Conservation (phyloP, 169 alveolate species). For the Plasmodium billcollinsi region DNA sequence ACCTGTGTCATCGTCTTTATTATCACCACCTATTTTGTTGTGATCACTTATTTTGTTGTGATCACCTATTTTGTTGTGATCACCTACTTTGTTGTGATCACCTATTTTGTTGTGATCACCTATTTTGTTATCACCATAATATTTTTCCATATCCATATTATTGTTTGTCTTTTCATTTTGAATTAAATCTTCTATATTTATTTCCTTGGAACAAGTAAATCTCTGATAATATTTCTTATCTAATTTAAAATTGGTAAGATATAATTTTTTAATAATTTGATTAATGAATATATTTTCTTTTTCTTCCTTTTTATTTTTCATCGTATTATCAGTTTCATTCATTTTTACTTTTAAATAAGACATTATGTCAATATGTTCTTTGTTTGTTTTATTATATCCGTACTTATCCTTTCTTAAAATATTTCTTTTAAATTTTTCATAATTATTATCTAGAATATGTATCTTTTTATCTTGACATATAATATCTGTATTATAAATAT, state of each 20-base stretch:
- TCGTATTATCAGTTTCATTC: conserved; percentile 51
- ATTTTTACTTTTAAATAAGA: conserved; percentile 62
- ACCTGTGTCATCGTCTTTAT: too few relatives aligned
- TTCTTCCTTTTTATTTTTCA: conserved; percentile 65
- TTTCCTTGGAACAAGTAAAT: conserved; percentile 26
- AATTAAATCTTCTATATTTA: conserved; percentile 21
- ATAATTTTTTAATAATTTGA: conserved; percentile 63
- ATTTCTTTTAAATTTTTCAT: conserved; percentile 29
- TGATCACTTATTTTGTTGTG: too few relatives aligned
- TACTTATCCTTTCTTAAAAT: conserved; percentile 31
- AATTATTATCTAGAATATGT: conserved; percentile 1
- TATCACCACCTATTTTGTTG: too few relatives aligned
- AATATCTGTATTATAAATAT: not conserved
- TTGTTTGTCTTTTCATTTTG: not conserved
- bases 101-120: not conserved
- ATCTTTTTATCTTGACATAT: conserved; percentile 9
- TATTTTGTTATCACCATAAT: not conserved
- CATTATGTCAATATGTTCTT: conserved; percentile 63
- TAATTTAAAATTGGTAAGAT: conserved; percentile 68
- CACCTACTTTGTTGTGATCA: too few relatives aligned
- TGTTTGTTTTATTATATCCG: conserved; percentile 55
- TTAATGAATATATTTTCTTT: conserved; percentile 54
- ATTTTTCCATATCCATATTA: not conserved
- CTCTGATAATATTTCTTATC: conserved; percentile 48
- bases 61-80: too few relatives aligned